Percentiles rank a stretch among this genome's conserved stretches.
Conservation (phyloP, 495 filamentous ascomycete species). For the Aspergillus diversus region DNA sequence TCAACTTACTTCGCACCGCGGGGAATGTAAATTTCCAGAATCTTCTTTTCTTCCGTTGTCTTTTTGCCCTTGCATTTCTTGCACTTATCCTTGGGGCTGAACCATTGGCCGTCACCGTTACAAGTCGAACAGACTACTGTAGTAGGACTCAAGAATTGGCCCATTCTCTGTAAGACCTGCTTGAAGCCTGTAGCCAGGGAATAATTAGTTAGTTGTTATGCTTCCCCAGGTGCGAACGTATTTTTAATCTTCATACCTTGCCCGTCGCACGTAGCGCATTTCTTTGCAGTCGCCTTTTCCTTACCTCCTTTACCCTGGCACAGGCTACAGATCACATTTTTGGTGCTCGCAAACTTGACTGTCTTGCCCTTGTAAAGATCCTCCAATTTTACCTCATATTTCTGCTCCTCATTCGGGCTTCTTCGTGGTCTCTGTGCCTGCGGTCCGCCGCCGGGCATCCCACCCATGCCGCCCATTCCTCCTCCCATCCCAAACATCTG, state of each 20-base stretch:
- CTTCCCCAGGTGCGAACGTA: too few relatives aligned
- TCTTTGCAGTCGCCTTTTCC: conserved; percentile 83
- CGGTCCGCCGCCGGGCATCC: conserved; percentile 53
- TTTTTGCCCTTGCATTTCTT: conserved; percentile 96
- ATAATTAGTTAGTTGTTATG: conserved; percentile 17
- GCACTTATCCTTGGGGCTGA: conserved; percentile 93
- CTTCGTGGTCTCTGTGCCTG: conserved; percentile 64
- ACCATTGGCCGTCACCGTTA: conserved; percentile 78
- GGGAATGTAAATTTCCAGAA: conserved; percentile 94
- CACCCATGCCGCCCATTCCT: conserved; percentile 55
- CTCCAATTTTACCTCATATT: conserved; percentile 87
- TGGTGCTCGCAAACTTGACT: conserved; percentile 89
- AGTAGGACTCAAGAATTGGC: conserved; percentile 78
- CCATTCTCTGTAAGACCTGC: conserved; percentile 73
- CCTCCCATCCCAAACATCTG: conserved; percentile 79
- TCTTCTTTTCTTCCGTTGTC: conserved; percentile 81
- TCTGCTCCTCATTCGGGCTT: conserved; percentile 83
- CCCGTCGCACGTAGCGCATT: conserved; percentile 83
- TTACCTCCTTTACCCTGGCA: conserved; percentile 94
- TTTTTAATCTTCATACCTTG: conserved; percentile 47
- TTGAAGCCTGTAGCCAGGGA: conserved; percentile 53
- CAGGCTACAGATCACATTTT: conserved; percentile 82
- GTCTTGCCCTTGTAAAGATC: conserved; percentile 99
- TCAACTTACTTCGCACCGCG: conserved; percentile 68
- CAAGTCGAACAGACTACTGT: conserved; percentile 76